These are phyloP conservation scores for Mortierella sp. DNA, from an alignment of 371 early-diverging fungal species.

Conservation along the genomic window DNA sequence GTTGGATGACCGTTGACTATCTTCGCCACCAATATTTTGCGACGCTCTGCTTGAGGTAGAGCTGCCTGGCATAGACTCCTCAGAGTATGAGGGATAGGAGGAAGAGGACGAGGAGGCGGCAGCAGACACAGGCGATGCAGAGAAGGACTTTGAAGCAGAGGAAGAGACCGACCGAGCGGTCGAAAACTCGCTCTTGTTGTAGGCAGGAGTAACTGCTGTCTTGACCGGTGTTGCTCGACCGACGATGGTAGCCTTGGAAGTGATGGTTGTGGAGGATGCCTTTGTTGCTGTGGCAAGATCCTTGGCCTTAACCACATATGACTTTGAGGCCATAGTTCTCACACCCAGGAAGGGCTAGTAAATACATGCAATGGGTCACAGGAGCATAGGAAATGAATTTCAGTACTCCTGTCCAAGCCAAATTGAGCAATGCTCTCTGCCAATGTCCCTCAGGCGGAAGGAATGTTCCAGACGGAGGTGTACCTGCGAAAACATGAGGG, in stretches of 20 bases:
- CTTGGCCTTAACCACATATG: conserved; percentile 27
- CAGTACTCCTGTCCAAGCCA: too few species aligned
- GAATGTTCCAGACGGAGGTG: neutral
- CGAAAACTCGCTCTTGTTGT: conserved; percentile 33
- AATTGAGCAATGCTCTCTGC: too few species aligned
- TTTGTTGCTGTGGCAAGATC: conserved; percentile 14
- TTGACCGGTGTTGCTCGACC: conserved; percentile 3
- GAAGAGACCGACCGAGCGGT: conserved; percentile 3
- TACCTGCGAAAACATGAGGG: conserved; percentile 22
- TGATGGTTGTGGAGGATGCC: conserved; percentile 7
- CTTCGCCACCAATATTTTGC: conserved; percentile 22
- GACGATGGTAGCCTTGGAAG: conserved; percentile 8
- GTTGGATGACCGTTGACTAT: neutral
- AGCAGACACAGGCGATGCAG: conserved; percentile 8
- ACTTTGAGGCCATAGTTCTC: conserved; percentile 45
- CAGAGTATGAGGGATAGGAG: conserved; percentile 5
- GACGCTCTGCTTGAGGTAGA: neutral
- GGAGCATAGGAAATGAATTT: too few species aligned
- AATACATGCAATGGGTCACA: too few species aligned
- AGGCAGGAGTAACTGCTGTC: conserved; percentile 1
- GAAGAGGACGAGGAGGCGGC: conserved; percentile 13
- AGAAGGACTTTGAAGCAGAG: neutral
- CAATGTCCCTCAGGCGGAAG: neutral
- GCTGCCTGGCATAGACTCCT: conserved; percentile 6
- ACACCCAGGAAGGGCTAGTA: conserved; percentile 14